A percentile compares a stretch with the other conserved stretches of the same genome.
These are phyloP conservation scores for Arachnomyces sp. DNA, from an alignment of 2,329 filamentous ascomycete species.

Conservation along the genomic window DNA sequence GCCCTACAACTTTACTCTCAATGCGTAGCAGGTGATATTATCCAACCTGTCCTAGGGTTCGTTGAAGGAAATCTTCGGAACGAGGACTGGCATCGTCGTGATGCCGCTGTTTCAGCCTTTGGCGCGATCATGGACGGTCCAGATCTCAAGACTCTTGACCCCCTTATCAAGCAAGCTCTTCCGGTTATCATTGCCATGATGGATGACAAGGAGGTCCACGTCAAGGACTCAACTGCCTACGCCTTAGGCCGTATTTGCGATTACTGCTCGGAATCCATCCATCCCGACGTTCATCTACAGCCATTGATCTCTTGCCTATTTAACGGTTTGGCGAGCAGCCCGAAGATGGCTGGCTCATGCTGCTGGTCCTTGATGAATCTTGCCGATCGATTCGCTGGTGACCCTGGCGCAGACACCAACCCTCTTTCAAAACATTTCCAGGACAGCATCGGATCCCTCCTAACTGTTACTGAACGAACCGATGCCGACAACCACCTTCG, in stretches of 20 bases:
- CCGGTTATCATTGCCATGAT: conserved; percentile 87
- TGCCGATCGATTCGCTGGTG: conserved; percentile 87
- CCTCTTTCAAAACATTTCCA: conserved; percentile 87
- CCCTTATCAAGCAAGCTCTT: conserved; percentile 90
- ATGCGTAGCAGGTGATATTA: conserved; percentile 75
- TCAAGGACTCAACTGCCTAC: conserved; percentile 93
- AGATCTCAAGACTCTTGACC: conserved; percentile 82
- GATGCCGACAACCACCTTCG: conserved; percentile 83
- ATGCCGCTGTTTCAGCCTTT: conserved; percentile 94
- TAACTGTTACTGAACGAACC: conserved; percentile 72
- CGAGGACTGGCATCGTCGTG: conserved; percentile 89
- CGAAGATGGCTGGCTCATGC: conserved; percentile 96
- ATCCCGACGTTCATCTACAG: conserved; percentile 72
- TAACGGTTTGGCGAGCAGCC: conserved; percentile 76
- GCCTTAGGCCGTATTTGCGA: conserved; percentile 94
- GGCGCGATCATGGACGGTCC: conserved; percentile 98
- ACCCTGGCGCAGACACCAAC: conserved; percentile 69
- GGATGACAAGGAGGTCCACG: conserved; percentile 79
- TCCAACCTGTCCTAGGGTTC: conserved; percentile 78
- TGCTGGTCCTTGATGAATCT: conserved; percentile 99
- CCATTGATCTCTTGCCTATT: conserved; percentile 83
- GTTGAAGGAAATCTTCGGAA: conserved; percentile 83
- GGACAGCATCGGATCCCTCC: conserved; percentile 74
- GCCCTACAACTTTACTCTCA: conserved; percentile 92
- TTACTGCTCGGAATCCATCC: conserved; percentile 82